Evolutionary conservation across 2,329 filamentous ascomycete genomes (phyloP), one percentile per base, ranked within the genome.

Genomic region (Ceratocystis papillata): DNA sequence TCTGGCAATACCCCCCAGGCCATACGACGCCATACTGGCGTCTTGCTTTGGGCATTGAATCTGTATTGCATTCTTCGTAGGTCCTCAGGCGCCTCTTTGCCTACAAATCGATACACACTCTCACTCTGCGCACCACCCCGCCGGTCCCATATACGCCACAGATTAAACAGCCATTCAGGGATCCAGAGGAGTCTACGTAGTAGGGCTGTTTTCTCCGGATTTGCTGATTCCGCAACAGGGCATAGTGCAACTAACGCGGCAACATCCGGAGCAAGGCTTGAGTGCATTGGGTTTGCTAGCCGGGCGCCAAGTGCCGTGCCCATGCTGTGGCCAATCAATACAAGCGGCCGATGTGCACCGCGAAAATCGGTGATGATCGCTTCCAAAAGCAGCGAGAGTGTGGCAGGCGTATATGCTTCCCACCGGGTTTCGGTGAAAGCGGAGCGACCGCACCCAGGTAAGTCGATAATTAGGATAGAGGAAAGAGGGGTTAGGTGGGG

Each of bases 251-350:
- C 79, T 5, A 96, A 73, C 1, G 77, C 73, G 30, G 79, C 78
- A 25, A 75, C 77, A 67, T 85, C 77, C 0, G 80, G 75, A 22
- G 70, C 53, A 33, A 44, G 28, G 20, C 48, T 25, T 5, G 48
- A 53, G 22, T 28, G 25, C 22, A 25, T 15, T 1, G 69, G 73
- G 70, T 75, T 78, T 8, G 90, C 87, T 63, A 97, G 78, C 17
- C 87, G 77, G 30, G 89, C 86, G 5, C 87, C 84, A 22, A 96
- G 78, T 2, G 88, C 88, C 67, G 88, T 91, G 5, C 94, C 94
- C 83, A 96, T 88, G 73, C 90, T 96, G 73, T 99, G 94, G 1
- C 87, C 90, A 67, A 97, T 83, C 37, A 96, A 75, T 22, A 96
- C 81, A 15, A 96, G 82, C 2, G 85, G 83, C 74, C 96, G 91